phyloP scores from a whole-genome alignment of 805 yeast genomes.

The Metschnikowia amazonensis region DNA sequence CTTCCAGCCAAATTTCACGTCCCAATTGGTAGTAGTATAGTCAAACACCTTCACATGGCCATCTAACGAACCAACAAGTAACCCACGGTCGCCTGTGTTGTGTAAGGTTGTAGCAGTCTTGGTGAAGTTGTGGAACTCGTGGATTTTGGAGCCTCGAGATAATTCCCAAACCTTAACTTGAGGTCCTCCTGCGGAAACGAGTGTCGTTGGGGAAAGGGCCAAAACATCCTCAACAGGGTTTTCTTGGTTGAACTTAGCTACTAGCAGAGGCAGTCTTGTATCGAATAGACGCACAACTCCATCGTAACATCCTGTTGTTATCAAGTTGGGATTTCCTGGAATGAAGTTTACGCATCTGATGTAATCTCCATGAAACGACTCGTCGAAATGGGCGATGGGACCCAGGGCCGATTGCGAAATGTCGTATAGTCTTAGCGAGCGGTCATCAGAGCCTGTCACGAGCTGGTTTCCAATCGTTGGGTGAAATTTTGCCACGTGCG shows the following conservation, averaged over 20 bases:
- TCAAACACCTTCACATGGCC: slow-evolving; percentile 97
- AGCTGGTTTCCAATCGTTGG: slow-evolving; percentile 69
- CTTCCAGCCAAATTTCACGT: slow-evolving; percentile 95
- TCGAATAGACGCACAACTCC: slow-evolving; percentile 82
- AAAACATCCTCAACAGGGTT: slow-evolving; percentile 84
- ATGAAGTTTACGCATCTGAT: slow-evolving; percentile 78
- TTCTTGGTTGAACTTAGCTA: slow-evolving; percentile 61
- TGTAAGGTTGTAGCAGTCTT: slow-evolving; percentile 88
- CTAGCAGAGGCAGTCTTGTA: slow-evolving; percentile 58
- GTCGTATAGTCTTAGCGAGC: slow-evolving; percentile 83
- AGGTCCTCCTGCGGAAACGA: slow-evolving; percentile 79
- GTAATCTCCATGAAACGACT: slow-evolving; percentile 77
- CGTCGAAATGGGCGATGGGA: slow-evolving; percentile 64
- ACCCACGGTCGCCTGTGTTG: slow-evolving; percentile 68
- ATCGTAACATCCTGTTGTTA: slow-evolving; percentile 95
- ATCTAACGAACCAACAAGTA: slow-evolving; percentile 91
- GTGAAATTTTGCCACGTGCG: slow-evolving; percentile 91
- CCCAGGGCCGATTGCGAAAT: slow-evolving; percentile 64
- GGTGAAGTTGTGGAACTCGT: slow-evolving; percentile 80
- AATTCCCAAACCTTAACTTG: slow-evolving; percentile 89
- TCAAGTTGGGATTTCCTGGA: slow-evolving; percentile 67
- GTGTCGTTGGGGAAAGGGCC: slow-evolving; percentile 68
- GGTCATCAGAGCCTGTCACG: slow-evolving; percentile 88
- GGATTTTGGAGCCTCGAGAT: slow-evolving; percentile 65
- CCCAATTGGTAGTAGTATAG: slow-evolving; percentile 66